Evolutionary conservation across 352 stramenopile genomes (phyloP).

Genomic region (Globisporangium abappressorium): DNA sequence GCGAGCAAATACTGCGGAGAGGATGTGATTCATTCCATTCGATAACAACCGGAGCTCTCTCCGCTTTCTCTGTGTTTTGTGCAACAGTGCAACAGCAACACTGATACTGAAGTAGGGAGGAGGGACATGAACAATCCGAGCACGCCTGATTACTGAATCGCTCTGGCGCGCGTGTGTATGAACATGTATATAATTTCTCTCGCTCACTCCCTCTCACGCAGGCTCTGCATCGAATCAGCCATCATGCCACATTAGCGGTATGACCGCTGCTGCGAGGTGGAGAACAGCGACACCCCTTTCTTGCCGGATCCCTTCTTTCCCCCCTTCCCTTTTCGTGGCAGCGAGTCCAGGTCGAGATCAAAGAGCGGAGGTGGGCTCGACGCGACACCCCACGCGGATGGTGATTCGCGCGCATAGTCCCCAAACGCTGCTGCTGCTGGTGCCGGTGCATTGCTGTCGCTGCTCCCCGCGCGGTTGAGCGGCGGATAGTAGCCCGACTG

Average conservation of each 20-base stretch:
- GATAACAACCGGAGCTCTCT: background rate
- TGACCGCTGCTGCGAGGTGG: slow-evolving; percentile 66
- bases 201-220: background rate
- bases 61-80: background rate
- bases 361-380: slow-evolving; percentile 28
- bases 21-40: too few species aligned
- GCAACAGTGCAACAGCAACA: background rate
- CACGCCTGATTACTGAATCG: background rate
- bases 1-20: too few species aligned
- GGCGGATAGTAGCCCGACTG: slow-evolving; percentile 75
- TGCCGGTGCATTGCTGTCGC: slow-evolving; percentile 6
- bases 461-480: slow-evolving; percentile 24
- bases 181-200: background rate
- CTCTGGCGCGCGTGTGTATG: background rate
- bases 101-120: background rate
- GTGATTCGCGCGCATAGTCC: slow-evolving; percentile 24
- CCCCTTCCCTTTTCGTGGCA: slow-evolving; percentile 24
- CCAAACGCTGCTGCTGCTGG: slow-evolving; percentile 4
- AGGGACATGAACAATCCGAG: background rate
- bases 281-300: slow-evolving; percentile 74
- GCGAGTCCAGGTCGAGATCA: slow-evolving; percentile 25
- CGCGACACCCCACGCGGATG: slow-evolving; percentile 38
- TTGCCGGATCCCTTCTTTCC: slow-evolving; percentile 66
- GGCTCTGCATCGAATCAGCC: background rate
- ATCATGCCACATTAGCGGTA: slow-evolving; percentile 40